Evolutionary conservation across 257 asterid species (phyloP).

Genomic region (Pogostemon cablin): DNA sequence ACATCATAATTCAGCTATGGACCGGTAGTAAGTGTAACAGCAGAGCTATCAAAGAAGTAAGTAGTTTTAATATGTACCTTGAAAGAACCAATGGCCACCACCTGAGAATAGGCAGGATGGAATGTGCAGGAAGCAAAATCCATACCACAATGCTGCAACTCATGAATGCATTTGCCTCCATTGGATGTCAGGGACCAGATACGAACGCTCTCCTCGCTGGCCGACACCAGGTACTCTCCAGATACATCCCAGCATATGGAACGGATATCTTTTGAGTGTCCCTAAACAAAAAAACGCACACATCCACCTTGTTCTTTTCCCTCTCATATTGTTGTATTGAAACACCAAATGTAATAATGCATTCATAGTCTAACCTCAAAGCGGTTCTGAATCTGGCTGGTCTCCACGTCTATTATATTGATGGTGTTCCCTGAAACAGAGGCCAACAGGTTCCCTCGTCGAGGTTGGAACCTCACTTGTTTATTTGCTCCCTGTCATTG

Average conservation of each 20-base stretch:
- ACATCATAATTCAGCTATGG: neutral
- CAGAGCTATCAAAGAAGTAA: too few species aligned
- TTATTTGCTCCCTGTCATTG: constrained; percentile 50
- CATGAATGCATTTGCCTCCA: constrained; percentile 38
- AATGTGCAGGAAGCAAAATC: constrained; percentile 50
- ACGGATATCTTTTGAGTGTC: constrained; percentile 44
- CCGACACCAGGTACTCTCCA: constrained; percentile 48
- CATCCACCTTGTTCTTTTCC: neutral
- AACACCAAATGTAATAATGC: neutral
- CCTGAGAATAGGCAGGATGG: constrained; percentile 46
- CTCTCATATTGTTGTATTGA: neutral
- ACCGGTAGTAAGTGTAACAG: too few species aligned
- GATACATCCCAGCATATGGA: constrained; percentile 49
- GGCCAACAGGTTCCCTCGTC: constrained; percentile 44
- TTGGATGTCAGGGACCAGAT: constrained; percentile 40
- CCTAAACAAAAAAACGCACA: constrained; percentile 31
- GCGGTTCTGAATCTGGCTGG: constrained; percentile 30
- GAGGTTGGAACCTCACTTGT: constrained; percentile 55
- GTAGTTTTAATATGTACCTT: constrained; percentile 33
- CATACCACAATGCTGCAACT: constrained; percentile 35
- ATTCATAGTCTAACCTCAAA: constrained; percentile 39
- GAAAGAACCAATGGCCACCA: constrained; percentile 48
- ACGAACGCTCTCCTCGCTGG: constrained; percentile 49
- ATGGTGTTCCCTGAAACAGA: constrained; percentile 44
- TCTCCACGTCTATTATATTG: constrained; percentile 48